Conservation (phyloP, 257 asterid genomes). For the Solanum phureja region DNA sequence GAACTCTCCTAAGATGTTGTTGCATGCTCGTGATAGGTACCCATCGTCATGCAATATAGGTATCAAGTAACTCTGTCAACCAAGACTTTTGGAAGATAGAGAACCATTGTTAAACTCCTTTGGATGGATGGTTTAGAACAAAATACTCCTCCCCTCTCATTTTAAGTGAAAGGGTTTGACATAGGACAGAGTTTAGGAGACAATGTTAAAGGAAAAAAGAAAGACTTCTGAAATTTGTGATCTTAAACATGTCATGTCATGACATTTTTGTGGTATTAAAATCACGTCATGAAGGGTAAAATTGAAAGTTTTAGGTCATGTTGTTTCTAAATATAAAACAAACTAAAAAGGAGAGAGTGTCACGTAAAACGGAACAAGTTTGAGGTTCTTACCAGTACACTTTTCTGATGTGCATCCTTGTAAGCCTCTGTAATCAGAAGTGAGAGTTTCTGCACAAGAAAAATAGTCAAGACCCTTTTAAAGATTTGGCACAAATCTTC, state of each 20-base stretch:
- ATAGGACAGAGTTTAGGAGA: neutral
- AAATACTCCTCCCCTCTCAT: neutral
- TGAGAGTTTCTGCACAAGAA: slow-evolving; percentile 52
- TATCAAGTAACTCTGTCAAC: neutral
- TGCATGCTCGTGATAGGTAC: neutral
- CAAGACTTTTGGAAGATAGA: neutral
- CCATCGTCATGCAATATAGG: neutral
- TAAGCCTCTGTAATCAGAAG: slow-evolving; percentile 83
- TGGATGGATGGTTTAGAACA: neutral
- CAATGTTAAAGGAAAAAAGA: neutral
- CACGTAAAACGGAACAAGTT: neutral
- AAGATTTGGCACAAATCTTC: neutral
- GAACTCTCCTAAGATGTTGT: neutral
- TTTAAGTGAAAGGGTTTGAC: neutral
- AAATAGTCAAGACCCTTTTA: neutral
- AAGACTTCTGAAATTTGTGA: neutral
- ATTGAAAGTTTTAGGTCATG: neutral
- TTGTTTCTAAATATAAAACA: neutral
- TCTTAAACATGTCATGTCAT: neutral
- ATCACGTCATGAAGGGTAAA: neutral
- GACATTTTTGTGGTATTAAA: neutral
- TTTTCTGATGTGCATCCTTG: slow-evolving; percentile 89
- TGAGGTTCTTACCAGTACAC: slow-evolving; percentile 50
- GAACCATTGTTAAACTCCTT: neutral
- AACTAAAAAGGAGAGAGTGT: neutral